These are phyloP conservation scores for Fabrea salina DNA, from an alignment of 169 alveolate species.

Conservation along the genomic window DNA sequence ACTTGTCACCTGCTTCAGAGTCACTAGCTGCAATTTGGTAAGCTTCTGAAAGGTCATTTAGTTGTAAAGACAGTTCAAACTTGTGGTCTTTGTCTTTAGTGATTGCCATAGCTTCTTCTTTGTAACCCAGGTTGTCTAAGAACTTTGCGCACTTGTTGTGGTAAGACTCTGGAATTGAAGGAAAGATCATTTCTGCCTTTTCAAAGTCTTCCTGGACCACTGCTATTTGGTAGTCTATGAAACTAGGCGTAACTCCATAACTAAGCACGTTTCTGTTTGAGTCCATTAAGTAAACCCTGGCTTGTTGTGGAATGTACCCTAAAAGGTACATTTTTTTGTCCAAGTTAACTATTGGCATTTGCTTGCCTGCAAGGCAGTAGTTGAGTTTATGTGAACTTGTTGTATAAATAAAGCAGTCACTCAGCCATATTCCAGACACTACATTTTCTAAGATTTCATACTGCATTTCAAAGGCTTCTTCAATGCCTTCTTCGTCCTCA, in stretches of 20 bases:
- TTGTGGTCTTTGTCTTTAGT: constrained; percentile 90
- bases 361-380: constrained; percentile 60
- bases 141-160: constrained; percentile 88
- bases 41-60: constrained; percentile 85
- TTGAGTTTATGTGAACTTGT: constrained; percentile 52
- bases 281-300: constrained; percentile 63
- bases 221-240: constrained; percentile 49
- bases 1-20: constrained; percentile 33
- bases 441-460: constrained; percentile 78
- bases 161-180: constrained; percentile 70
- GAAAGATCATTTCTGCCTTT: constrained; percentile 70
- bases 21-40: constrained; percentile 49
- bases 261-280: constrained; percentile 43
- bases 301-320: constrained; percentile 62
- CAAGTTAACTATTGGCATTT: constrained; percentile 47
- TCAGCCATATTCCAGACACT: constrained; percentile 64
- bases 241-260: constrained; percentile 38
- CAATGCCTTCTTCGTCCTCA: constrained; percentile 80
- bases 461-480: constrained; percentile 84
- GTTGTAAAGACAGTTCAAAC: constrained; percentile 87
- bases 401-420: constrained; percentile 61
- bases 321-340: constrained; percentile 69
- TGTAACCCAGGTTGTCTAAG: constrained; percentile 86
- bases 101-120: constrained; percentile 86
- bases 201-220: constrained; percentile 54